phyloP scores from a whole-genome alignment of 441 rosid species.

The Gossypium trilobum region DNA sequence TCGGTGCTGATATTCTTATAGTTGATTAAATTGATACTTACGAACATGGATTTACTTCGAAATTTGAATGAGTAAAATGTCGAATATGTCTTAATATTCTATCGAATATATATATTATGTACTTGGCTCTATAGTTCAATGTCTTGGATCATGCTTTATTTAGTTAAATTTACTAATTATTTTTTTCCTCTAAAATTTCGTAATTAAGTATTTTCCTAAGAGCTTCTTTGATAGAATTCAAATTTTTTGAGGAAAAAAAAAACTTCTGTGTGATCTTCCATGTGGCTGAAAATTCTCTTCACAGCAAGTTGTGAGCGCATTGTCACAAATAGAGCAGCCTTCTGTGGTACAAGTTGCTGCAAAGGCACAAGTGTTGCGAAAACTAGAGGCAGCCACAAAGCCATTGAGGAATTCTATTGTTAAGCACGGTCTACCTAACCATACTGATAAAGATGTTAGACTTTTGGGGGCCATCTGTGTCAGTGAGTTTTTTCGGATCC shows the following conservation, averaged over 20 bases:
- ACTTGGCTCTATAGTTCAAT: neutral
- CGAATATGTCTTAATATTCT: neutral
- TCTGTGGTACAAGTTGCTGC: conserved; percentile 25
- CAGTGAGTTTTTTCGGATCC: conserved; percentile 58
- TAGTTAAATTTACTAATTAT: neutral
- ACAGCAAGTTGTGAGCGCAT: conserved; percentile 57
- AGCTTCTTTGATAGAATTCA: neutral
- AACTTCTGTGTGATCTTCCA: neutral
- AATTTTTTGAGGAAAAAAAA: neutral
- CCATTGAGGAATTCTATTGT: conserved; percentile 51
- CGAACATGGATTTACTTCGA: neutral
- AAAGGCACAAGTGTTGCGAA: conserved; percentile 28
- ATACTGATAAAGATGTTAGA: conserved; percentile 62
- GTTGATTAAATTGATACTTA: neutral
- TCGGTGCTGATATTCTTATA: neutral
- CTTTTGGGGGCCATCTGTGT: conserved; percentile 68
- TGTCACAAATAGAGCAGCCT: conserved; percentile 70
- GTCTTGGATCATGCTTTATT: neutral
- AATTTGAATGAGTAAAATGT: neutral
- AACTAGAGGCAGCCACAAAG: conserved; percentile 34
- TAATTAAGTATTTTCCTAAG: neutral
- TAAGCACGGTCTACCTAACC: conserved; percentile 50
- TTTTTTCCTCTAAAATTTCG: neutral
- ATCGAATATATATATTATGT: neutral
- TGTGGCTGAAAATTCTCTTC: conserved; percentile 3